phyloP scores from a whole-genome alignment of 352 stramenopile species.

The Globisporangium canariense region DNA sequence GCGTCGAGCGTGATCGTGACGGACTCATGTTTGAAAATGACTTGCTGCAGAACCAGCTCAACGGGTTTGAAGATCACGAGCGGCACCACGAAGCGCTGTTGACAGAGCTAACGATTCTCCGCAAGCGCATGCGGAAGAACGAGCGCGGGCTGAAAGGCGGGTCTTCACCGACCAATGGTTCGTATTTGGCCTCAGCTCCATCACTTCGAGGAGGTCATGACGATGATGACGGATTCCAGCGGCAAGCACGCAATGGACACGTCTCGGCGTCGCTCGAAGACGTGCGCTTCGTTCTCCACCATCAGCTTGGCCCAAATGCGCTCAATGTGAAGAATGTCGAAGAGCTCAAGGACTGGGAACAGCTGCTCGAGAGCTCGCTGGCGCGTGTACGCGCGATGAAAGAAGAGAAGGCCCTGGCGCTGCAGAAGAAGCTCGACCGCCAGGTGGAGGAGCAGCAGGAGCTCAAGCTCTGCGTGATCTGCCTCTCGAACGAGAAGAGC shows the following conservation, averaged over 20 bases:
- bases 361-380: conserved; percentile 60
- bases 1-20: conserved; percentile 82
- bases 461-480: conserved; percentile 86
- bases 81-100: conserved; percentile 65
- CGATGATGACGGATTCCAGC: neutral
- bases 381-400: conserved; percentile 50
- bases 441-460: conserved; percentile 79
- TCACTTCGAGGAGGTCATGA: neutral
- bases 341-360: conserved; percentile 71
- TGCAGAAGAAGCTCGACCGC: conserved; percentile 73
- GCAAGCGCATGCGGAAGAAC: conserved; percentile 35
- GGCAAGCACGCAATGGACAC: neutral
- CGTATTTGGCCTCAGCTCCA: neutral
- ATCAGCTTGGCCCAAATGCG: conserved; percentile 19
- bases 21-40: conserved; percentile 82
- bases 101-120: conserved; percentile 50
- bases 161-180: neutral
- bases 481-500: conserved; percentile 75
- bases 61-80: conserved; percentile 66
- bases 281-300: conserved; percentile 26
- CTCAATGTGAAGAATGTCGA: conserved; percentile 35
- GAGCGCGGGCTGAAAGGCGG: conserved; percentile 14
- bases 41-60: conserved; percentile 67
- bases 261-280: conserved; percentile 20
- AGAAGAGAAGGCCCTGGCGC: conserved; percentile 72